phyloP scores from a whole-genome alignment of 164 flowering plant species.

The Stephania yunnanensis region DNA sequence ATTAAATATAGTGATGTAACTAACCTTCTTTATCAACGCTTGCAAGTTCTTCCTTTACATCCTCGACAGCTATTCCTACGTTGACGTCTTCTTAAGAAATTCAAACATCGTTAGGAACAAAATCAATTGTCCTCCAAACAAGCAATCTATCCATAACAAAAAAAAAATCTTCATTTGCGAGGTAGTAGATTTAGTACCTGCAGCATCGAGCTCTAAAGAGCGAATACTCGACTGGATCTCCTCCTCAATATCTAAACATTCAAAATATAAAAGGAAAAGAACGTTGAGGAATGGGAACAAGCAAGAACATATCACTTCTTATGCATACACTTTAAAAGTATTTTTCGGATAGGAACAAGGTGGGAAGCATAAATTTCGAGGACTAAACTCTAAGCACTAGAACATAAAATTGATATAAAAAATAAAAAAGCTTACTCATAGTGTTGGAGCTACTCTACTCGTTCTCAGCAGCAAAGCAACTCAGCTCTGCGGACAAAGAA shows the following conservation, averaged over 20 bases:
- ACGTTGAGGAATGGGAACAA: not conserved
- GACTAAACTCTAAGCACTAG: not conserved
- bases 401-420: not conserved
- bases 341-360: too few relatives aligned
- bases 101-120: not conserved
- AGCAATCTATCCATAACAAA: not conserved
- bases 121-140: not conserved
- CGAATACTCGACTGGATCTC: conserved; percentile 40
- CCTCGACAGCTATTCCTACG: not conserved
- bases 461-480: too few relatives aligned
- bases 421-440: not conserved
- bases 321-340: not conserved
- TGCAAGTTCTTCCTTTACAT: not conserved
- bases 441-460: not conserved
- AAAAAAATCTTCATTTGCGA: not conserved
- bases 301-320: not conserved
- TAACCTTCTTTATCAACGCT: conserved; percentile 2
- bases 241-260: conserved; percentile 48
- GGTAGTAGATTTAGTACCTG: conserved; percentile 32
- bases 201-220: conserved; percentile 61
- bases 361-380: too few relatives aligned
- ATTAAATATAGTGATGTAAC: not conserved
- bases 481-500: too few relatives aligned
- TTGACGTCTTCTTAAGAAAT: not conserved
- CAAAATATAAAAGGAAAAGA: not conserved